phyloP scores from a whole-genome alignment of 2,329 filamentous ascomycete genomes.

The Ascochyta pisi region DNA sequence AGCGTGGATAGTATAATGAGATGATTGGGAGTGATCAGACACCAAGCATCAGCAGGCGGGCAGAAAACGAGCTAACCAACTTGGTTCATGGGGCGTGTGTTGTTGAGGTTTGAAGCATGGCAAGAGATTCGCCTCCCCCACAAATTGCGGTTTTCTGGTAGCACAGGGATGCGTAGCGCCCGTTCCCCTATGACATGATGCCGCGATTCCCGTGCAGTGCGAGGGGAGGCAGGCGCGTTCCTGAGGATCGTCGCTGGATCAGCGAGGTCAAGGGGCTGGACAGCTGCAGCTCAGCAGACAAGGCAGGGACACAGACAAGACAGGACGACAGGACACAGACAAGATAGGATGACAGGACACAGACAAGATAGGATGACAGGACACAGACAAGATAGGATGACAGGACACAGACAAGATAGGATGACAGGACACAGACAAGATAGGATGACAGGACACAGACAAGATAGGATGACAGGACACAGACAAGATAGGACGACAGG shows the following conservation, averaged over 20 bases:
- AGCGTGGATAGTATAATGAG: background rate
- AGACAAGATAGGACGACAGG: too few relatives aligned
- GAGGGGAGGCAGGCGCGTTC: constrained; percentile 11
- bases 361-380: too few relatives aligned
- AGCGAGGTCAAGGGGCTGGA: constrained; percentile 3
- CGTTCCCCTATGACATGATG: constrained; percentile 4
- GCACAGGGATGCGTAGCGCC: constrained; percentile 9
- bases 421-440: too few relatives aligned
- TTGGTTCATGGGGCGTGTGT: background rate
- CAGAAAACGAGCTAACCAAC: background rate
- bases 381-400: too few relatives aligned
- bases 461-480: too few relatives aligned
- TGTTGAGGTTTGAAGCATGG: background rate
- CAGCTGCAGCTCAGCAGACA: background rate
- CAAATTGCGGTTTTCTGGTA: constrained; percentile 2
- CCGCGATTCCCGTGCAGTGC: constrained; percentile 15
- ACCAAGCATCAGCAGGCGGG: background rate
- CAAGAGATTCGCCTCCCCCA: constrained; percentile 11
- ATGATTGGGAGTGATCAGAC: background rate
- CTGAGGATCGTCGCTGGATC: constrained; percentile 14
- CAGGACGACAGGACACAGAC: too few relatives aligned
- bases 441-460: too few relatives aligned
- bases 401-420: too few relatives aligned
- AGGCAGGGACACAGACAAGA: background rate
- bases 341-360: too few relatives aligned